Conservation (phyloP, 768 basidiomycete species). For the Tylopilus felleus region DNA sequence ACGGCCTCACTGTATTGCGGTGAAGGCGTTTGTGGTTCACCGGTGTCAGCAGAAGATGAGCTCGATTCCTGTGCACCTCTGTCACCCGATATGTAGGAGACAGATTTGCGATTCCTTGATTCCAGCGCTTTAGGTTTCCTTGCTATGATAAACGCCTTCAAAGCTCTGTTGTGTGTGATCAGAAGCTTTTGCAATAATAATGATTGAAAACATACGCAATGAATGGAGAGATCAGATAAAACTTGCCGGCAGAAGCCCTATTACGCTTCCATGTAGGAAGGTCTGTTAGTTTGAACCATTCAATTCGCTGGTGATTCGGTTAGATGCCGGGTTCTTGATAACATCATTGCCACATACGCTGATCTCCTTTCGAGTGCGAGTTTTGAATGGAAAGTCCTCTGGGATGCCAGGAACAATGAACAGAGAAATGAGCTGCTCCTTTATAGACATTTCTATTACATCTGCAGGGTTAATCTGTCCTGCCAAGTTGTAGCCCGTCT, state of each 20-base stretch:
- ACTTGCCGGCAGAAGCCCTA: conserved; percentile 68
- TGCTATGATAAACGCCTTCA: conserved; percentile 68
- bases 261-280: conserved; percentile 91
- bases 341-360: conserved; percentile 56
- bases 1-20: conserved; percentile 48
- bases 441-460: conserved; percentile 82
- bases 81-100: conserved; percentile 27
- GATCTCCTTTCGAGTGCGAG: conserved; percentile 96
- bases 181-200: neutral
- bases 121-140: conserved; percentile 50
- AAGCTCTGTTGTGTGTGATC: conserved; percentile 13
- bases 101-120: conserved; percentile 35
- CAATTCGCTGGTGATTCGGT: conserved; percentile 70
- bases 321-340: conserved; percentile 5
- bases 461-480: conserved; percentile 62
- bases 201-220: conserved; percentile 58
- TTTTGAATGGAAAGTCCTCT: conserved; percentile 86
- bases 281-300: conserved; percentile 90
- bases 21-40: conserved; percentile 63
- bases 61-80: conserved; percentile 55
- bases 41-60: conserved; percentile 60
- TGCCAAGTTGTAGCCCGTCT: conserved; percentile 90
- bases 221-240: conserved; percentile 94
- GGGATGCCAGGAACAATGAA: conserved; percentile 87
- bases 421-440: conserved; percentile 86